Evolutionary conservation across 139 green algal genomes (phyloP), one percentile per base, ranked within the genome.

Genomic region (Chlamydomonas schloesseri): DNA sequence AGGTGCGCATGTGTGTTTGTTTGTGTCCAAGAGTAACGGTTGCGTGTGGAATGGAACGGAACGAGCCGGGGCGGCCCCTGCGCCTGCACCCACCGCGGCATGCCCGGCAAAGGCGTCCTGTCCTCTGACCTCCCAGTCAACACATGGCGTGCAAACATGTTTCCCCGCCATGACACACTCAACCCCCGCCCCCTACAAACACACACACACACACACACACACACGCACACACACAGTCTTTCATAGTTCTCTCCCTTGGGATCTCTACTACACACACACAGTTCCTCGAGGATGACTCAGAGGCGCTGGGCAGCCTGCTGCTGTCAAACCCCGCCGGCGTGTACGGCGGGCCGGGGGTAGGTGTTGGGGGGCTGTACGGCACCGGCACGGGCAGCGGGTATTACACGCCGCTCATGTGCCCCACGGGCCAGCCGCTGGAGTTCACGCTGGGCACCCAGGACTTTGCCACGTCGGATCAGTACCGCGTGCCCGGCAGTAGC

Each of bases 281-380:
- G 91, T 76, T 88, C 33, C 67, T 91, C 29, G 91, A 91, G 33
- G 88, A 93, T 28, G 87, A 93, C 29, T 33, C 29, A 1, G 76
- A 73, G 76, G 60, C 42, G 13, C 55, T 62, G 55, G 34, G 55
- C 23, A 28, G 11, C 21, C 76, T 83, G 37, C 76, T 83, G 28
- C 60, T 83, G 8, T 83, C 75, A 1, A 4, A 20, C 60, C 26
- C 60, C 60, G 60, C 60, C 60, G 60, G 60, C 60, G 20, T 24
- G 18, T 31, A 33, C 62, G 24, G 28, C 62, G 13, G 18, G n/a
- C n/a, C n/a, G 17, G 26, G 28, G 20, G 62, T 17, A 21, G 13
- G 18, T 24, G 26, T 1, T 23, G 62, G 24, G 11, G 62, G 24
- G 11, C 62, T 69, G 26, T 23, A 31, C 62, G 28, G 62, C 62